Percentiles rank a stretch among this genome's conserved stretches.
Evolutionary conservation across 2,329 filamentous ascomycete genomes (phyloP).

Genomic region (Alternaria sp.): DNA sequence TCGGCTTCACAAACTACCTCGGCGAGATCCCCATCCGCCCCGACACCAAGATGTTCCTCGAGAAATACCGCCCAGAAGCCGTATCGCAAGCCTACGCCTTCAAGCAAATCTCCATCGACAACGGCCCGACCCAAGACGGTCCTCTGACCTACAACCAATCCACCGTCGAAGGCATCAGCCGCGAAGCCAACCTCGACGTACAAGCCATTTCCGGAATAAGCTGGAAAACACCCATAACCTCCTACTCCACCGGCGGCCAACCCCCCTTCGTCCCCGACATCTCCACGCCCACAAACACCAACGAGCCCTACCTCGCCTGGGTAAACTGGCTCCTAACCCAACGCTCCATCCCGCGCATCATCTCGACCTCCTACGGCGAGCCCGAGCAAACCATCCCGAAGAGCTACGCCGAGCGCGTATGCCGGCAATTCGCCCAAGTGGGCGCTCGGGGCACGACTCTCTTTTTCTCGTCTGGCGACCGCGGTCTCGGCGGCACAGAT

Average conservation of each 20-base stretch:
- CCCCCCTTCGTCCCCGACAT: slow-evolving; percentile 60
- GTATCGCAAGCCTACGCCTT: slow-evolving; percentile 60
- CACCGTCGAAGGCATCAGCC: slow-evolving; percentile 42
- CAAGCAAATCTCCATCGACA: slow-evolving; percentile 62
- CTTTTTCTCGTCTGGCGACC: slow-evolving; percentile 69
- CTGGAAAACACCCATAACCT: slow-evolving; percentile 61
- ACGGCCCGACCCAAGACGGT: slow-evolving; percentile 58
- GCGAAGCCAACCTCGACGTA: slow-evolving; percentile 69
- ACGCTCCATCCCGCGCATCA: slow-evolving; percentile 64
- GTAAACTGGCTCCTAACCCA: slow-evolving; percentile 65
- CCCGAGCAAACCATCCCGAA: slow-evolving; percentile 68
- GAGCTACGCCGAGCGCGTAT: slow-evolving; percentile 67
- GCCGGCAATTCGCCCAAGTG: slow-evolving; percentile 68
- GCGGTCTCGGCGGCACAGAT: slow-evolving; percentile 59
- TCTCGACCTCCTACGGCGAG: slow-evolving; percentile 71
- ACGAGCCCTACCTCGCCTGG: slow-evolving; percentile 73
- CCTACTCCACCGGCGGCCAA: slow-evolving; percentile 66
- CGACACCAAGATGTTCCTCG: slow-evolving; percentile 65
- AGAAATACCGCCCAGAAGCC: slow-evolving; percentile 59
- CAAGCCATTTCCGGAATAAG: slow-evolving; percentile 65
- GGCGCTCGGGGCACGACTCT: slow-evolving; percentile 71
- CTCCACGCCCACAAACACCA: slow-evolving; percentile 58
- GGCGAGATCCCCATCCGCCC: slow-evolving; percentile 58
- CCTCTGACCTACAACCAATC: slow-evolving; percentile 44
- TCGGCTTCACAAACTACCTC: slow-evolving; percentile 59